A percentile compares a stretch with the other conserved stretches of the same genome.
phyloP scores from a whole-genome alignment of 495 filamentous ascomycete genomes.

The Neurospora sp. region DNA sequence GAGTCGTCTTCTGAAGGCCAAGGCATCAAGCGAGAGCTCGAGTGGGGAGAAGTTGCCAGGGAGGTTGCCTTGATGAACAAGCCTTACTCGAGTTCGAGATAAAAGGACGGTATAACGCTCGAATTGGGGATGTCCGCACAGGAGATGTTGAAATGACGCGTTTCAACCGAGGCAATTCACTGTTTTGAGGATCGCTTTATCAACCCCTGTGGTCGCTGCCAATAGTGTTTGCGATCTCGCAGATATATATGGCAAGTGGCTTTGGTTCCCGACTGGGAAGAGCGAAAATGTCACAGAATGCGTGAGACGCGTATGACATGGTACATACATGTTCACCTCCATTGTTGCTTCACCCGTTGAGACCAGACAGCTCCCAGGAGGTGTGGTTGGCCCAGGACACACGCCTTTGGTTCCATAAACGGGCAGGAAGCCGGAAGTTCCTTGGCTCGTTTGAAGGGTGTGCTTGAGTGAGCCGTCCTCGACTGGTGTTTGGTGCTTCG shows the following conservation, averaged over 20 bases:
- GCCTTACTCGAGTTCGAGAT: constrained; percentile 55
- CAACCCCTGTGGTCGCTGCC: background rate
- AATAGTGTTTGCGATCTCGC: background rate
- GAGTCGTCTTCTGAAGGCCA: background rate
- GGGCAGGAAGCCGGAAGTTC: background rate
- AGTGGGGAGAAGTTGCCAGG: constrained; percentile 79
- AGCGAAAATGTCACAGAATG: background rate
- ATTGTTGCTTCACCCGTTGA: background rate
- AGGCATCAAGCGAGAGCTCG: constrained; percentile 58
- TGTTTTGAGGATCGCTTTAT: background rate
- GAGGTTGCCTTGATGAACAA: constrained; percentile 95
- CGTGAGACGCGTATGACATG: background rate
- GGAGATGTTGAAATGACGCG: background rate
- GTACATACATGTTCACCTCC: background rate
- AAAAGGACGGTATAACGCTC: background rate
- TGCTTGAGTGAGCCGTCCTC: background rate
- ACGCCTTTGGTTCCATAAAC: background rate
- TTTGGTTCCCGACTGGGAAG: background rate
- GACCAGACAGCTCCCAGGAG: background rate
- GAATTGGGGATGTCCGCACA: background rate
- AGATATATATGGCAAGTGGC: background rate
- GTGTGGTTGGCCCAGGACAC: background rate
- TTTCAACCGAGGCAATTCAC: background rate
- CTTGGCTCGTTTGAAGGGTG: background rate
- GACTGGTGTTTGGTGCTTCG: background rate